Conservation (phyloP, 1,139 yeast genomes). For the Kurtzmaniella quercitrusa region DNA sequence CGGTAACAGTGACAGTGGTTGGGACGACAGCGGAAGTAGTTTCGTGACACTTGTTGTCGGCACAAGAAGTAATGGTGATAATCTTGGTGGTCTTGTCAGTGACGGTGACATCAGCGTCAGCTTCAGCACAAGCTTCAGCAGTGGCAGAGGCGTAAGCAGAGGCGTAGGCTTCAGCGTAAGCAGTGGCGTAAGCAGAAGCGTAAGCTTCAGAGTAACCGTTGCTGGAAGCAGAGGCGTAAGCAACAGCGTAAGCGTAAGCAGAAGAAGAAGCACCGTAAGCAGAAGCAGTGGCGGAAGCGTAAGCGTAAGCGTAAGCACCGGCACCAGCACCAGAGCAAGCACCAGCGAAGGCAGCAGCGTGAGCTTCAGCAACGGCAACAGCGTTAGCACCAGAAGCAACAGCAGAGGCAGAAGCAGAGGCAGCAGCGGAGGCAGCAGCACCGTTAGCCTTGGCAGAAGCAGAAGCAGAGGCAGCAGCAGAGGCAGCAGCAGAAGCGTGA, state of each 20-base stretch:
- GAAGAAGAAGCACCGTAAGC: slow-evolving; percentile 9
- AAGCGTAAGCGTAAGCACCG: slow-evolving; percentile 22
- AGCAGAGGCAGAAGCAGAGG: slow-evolving; percentile 15
- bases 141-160: slow-evolving; percentile 22
- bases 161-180: slow-evolving; percentile 22
- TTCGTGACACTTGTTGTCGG: slow-evolving; percentile 11
- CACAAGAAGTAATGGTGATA: slow-evolving; percentile 10
- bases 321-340: slow-evolving; percentile 28
- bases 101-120: slow-evolving; percentile 5
- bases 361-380: slow-evolving; percentile 39
- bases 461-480: slow-evolving; percentile 8
- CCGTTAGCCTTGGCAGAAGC: slow-evolving; percentile 15
- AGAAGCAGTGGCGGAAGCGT: slow-evolving; percentile 13
- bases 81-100: slow-evolving; percentile 8
- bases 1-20: slow-evolving; percentile 11
- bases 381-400: slow-evolving; percentile 21
- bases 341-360: slow-evolving; percentile 44
- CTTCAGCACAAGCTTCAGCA: slow-evolving; percentile 8
- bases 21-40: slow-evolving; percentile 7
- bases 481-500: not conserved
- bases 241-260: slow-evolving; percentile 20
- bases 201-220: slow-evolving; percentile 31
- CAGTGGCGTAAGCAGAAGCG: slow-evolving; percentile 24
- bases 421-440: slow-evolving; percentile 9
- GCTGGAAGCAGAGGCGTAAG: slow-evolving; percentile 47